phyloP scores from a whole-genome alignment of 352 stramenopile genomes.

The Globisporangium spiculum region DNA sequence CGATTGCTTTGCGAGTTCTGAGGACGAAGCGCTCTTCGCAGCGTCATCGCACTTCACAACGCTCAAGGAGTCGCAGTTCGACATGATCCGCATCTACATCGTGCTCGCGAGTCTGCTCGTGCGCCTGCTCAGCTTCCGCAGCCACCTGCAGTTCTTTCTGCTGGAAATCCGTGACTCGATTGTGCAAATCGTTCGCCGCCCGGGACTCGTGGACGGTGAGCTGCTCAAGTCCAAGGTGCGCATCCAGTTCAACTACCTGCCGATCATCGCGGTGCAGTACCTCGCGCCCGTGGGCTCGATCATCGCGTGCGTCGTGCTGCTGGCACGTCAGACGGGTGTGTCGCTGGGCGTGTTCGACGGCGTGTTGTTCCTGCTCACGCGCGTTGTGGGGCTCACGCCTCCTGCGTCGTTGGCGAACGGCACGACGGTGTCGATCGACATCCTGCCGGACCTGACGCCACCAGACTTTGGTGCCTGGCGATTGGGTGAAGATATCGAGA shows the following conservation, averaged over 20 bases:
- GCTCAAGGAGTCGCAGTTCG: slow-evolving; percentile 56
- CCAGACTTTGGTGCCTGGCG: slow-evolving; percentile 59
- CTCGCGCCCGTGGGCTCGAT: slow-evolving; percentile 50
- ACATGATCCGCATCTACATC: slow-evolving; percentile 46
- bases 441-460: slow-evolving; percentile 33
- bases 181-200: slow-evolving; percentile 46
- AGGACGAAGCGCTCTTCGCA: slow-evolving; percentile 26
- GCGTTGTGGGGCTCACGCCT: slow-evolving; percentile 16
- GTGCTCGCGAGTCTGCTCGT: slow-evolving; percentile 47
- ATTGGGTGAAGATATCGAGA: slow-evolving; percentile 50
- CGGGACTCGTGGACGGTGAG: slow-evolving; percentile 50
- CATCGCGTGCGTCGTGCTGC: slow-evolving; percentile 41
- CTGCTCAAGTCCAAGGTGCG: slow-evolving; percentile 67
- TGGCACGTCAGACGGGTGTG: slow-evolving; percentile 53
- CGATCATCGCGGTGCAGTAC: slow-evolving; percentile 78
- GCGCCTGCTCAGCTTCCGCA: slow-evolving; percentile 53
- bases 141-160: slow-evolving; percentile 75
- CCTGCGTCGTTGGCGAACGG: slow-evolving; percentile 18
- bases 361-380: slow-evolving; percentile 25
- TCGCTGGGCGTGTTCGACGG: slow-evolving; percentile 42
- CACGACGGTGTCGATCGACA: slow-evolving; percentile 4
- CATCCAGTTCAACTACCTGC: slow-evolving; percentile 81
- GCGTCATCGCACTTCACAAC: slow-evolving; percentile 10
- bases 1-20: slow-evolving; percentile 47
- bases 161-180: slow-evolving; percentile 71